These are phyloP conservation scores for Debaryomyces singareniensis DNA, from an alignment of 1,139 yeast genomes.

Conservation along the genomic window DNA sequence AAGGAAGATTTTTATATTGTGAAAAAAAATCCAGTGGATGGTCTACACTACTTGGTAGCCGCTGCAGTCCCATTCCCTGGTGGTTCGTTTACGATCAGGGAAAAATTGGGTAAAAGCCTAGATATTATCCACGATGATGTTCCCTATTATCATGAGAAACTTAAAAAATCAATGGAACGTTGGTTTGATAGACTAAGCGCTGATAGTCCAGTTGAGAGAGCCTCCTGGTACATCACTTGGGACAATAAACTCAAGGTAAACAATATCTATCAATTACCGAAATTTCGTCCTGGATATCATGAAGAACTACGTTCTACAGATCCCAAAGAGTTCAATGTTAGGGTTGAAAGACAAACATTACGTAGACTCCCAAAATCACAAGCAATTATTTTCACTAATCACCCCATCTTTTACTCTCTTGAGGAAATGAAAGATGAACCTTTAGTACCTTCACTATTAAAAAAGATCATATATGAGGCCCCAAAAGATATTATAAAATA, in stretches of 20 bases:
- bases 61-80: slow-evolving; percentile 80
- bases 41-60: slow-evolving; percentile 57
- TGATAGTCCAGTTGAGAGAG: slow-evolving; percentile 61
- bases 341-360: slow-evolving; percentile 54
- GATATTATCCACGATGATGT: slow-evolving; percentile 66
- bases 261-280: slow-evolving; percentile 45
- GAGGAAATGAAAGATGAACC: slow-evolving; percentile 81
- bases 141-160: slow-evolving; percentile 63
- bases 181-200: slow-evolving; percentile 62
- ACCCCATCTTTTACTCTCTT: slow-evolving; percentile 61
- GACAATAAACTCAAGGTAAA: slow-evolving; percentile 56
- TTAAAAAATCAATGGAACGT: slow-evolving; percentile 67
- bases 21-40: slow-evolving; percentile 46
- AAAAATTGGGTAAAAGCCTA: slow-evolving; percentile 54
- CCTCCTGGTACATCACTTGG: slow-evolving; percentile 72
- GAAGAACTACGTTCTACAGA: slow-evolving; percentile 26
- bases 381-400: slow-evolving; percentile 54
- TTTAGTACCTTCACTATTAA: slow-evolving; percentile 57
- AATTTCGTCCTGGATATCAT: slow-evolving; percentile 22
- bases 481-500: slow-evolving; percentile 61
- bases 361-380: slow-evolving; percentile 42
- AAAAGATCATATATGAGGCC: slow-evolving; percentile 58
- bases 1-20: slow-evolving; percentile 71
- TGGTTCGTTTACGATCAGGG: slow-evolving; percentile 58
- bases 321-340: slow-evolving; percentile 44